Percentiles rank a stretch among this genome's conserved stretches.
These are phyloP conservation scores for Chrysopogon serrulatus DNA, from an alignment of 176 grass and related monocot species.

Conservation along the genomic window DNA sequence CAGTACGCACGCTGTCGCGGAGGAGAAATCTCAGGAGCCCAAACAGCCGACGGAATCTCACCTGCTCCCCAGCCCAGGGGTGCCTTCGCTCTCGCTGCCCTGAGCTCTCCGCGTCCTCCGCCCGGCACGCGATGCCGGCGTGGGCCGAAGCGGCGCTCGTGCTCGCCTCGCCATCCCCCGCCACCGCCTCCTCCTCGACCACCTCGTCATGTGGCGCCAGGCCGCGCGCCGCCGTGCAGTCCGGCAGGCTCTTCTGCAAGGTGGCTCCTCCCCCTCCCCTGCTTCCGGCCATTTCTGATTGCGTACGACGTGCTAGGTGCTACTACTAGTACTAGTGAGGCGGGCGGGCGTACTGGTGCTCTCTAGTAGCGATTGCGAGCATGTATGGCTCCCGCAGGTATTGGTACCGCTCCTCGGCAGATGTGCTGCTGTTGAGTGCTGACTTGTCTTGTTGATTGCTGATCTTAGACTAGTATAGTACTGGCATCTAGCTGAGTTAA, in stretches of 20 bases:
- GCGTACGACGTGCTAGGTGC: neutral
- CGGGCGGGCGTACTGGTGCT: neutral
- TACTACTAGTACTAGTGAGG: too few species aligned
- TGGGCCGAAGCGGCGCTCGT: conserved; percentile 44
- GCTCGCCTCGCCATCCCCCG: conserved; percentile 21
- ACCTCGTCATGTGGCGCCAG: conserved; percentile 8
- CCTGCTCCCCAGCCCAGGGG: neutral
- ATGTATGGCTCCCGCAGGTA: neutral
- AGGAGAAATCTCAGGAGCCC: conserved; percentile 22
- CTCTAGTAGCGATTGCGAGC: neutral
- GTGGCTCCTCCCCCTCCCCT: neutral
- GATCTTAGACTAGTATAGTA: neutral
- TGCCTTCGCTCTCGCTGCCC: neutral
- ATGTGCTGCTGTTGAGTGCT: neutral
- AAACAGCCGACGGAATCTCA: conserved; percentile 36
- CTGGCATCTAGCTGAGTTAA: neutral
- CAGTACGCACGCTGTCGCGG: neutral
- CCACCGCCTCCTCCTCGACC: neutral
- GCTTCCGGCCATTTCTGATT: neutral
- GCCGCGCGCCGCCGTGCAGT: neutral
- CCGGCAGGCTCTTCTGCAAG: conserved; percentile 35
- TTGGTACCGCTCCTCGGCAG: neutral
- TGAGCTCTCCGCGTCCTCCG: neutral
- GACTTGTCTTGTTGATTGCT: neutral
- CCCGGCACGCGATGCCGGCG: conserved; percentile 30